Evolutionary conservation across 2,329 filamentous ascomycete genomes (phyloP).

Genomic region (Penicillium sp.): DNA sequence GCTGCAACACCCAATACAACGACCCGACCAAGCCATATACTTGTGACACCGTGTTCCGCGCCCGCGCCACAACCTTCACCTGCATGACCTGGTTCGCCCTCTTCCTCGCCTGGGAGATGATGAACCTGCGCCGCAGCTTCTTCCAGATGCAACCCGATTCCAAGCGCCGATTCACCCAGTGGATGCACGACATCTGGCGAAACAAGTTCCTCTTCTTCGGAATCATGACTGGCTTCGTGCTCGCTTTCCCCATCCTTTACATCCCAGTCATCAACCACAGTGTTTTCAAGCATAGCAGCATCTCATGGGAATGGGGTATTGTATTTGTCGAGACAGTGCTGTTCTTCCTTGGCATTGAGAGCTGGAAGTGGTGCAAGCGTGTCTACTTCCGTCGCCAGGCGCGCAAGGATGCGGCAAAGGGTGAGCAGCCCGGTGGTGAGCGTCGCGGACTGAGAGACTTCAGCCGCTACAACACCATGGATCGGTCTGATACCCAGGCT

Average conservation of each 20-base stretch:
- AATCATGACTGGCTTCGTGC: constrained; percentile 58
- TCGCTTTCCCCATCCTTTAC: constrained; percentile 63
- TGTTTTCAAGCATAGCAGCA: constrained; percentile 67
- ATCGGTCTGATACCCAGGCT: constrained; percentile 31
- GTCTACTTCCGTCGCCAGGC: constrained; percentile 48
- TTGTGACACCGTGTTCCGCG: constrained; percentile 68
- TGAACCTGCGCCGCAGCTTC: constrained; percentile 70
- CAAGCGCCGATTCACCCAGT: constrained; percentile 64
- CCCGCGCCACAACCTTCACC: constrained; percentile 71
- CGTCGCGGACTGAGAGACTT: constrained; percentile 24
- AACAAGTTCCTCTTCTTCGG: constrained; percentile 73
- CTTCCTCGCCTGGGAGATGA: constrained; percentile 78
- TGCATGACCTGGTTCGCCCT: constrained; percentile 75
- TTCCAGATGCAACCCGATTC: constrained; percentile 70
- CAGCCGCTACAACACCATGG: constrained; percentile 37
- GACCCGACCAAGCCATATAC: constrained; percentile 28
- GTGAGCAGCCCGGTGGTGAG: constrained; percentile 11
- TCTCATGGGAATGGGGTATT: constrained; percentile 70
- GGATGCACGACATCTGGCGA: constrained; percentile 67
- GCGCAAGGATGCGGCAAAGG: constrained; percentile 10
- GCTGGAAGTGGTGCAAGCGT: constrained; percentile 69
- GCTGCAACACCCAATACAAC: constrained; percentile 62
- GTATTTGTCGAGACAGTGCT: constrained; percentile 62
- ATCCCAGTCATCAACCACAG: constrained; percentile 67
- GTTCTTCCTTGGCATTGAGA: constrained; percentile 66